Evolutionary conservation across 768 basidiomycete species (phyloP).

Genomic region (Hericium alpestre): DNA sequence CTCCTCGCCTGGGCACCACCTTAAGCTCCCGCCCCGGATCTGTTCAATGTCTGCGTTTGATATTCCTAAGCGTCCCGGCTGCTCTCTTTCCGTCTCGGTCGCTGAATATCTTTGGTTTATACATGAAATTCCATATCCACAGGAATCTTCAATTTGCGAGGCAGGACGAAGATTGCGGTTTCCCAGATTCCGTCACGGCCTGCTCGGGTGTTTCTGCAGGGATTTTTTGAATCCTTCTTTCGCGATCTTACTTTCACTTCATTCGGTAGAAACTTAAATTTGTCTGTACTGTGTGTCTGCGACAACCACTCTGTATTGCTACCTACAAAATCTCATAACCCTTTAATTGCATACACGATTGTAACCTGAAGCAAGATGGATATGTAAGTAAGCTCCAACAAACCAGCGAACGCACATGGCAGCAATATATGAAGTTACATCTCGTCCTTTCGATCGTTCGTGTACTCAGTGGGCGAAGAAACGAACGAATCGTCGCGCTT

Average conservation of each 20-base stretch:
- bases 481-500: neutral
- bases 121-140: slow-evolving; percentile 13
- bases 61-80: neutral
- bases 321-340: slow-evolving; percentile 5
- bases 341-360: neutral
- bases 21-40: neutral
- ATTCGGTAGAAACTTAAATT: slow-evolving; percentile 9
- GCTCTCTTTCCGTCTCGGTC: slow-evolving; percentile 8
- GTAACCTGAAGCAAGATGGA: no score
- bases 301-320: slow-evolving; percentile 14
- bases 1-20: slow-evolving; percentile 5
- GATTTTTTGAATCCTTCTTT: slow-evolving; percentile 7
- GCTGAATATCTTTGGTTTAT: slow-evolving; percentile 13
- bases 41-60: neutral
- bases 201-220: slow-evolving; percentile 9
- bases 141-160: slow-evolving; percentile 3
- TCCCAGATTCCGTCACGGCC: slow-evolving; percentile 1
- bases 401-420: neutral
- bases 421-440: neutral
- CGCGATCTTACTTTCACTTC: slow-evolving; percentile 1
- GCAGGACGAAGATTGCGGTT: slow-evolving; percentile 12
- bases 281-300: slow-evolving; percentile 11
- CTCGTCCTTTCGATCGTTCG: neutral
- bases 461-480: neutral
- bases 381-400: no score